Evolutionary conservation across 2,329 filamentous ascomycete species (phyloP), one percentile per base, ranked within the genome.

Genomic region (Pestalotiopsis sp.): DNA sequence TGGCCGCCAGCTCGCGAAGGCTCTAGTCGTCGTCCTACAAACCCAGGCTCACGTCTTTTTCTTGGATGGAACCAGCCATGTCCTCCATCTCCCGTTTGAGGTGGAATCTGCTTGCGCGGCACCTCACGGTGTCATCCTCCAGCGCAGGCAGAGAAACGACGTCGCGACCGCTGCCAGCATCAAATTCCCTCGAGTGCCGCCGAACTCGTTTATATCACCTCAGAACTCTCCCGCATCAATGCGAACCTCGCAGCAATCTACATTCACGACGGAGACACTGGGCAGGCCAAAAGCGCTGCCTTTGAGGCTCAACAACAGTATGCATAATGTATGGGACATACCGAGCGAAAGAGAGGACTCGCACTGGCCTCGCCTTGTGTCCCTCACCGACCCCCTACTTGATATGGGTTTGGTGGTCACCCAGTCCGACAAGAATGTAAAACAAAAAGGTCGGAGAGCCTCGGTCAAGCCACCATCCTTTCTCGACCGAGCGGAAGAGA

Each of bases 1-100:
- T 11, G 71, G 72, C 14, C 73, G 72, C 12, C 68, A 72, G 0
- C 79, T 89, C 27, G 87, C 88, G 57, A 87, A 91, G 75, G 94
- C 95, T 4, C 83, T 99, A 70, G 93, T 98, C 7, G 92, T 99
- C 64, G 92, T 98, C 73, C 88, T 99, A 72, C 95, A 93, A 80
- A 95, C 93, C 0, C 95, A 98, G 77, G 94, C 93, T 25, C 95
- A 98, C 78, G 90, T 99, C 72, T 97, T 95, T 84, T 98, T 97
- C 78, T 87, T 98, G 49, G 89, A 92, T 2, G 95, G 95, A 23
- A 91, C 93, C 41, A 96, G 89, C 77, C 93, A 99, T 85, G 89
- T 97, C 69, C 87, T 98, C 62, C 94, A 97, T 78, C 89, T 99
- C 76, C 95, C 95, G 1, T 99, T 99, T 77, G 95, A 98, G 81